Conservation (phyloP, 805 yeast genomes). For the Candida krabiensis region DNA sequence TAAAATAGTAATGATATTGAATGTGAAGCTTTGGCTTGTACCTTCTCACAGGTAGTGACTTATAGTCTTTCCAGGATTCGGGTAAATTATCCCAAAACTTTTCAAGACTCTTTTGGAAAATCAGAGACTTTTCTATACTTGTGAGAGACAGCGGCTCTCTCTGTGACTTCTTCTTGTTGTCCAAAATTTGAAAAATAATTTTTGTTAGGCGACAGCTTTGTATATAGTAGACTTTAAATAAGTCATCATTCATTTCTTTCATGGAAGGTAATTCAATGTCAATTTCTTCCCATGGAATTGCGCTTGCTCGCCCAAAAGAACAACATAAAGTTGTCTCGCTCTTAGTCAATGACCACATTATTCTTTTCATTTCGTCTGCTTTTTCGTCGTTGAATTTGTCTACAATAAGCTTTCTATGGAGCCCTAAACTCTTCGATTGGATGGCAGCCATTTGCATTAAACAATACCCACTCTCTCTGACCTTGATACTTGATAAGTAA, state of each 20-base stretch:
- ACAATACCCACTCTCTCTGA: slow-evolving; percentile 50
- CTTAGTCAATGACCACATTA: slow-evolving; percentile 47
- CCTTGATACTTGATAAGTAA: slow-evolving; percentile 43
- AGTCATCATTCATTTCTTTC: slow-evolving; percentile 30
- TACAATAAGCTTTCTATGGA: slow-evolving; percentile 41
- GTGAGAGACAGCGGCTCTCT: slow-evolving; percentile 40
- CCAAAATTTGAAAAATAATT: slow-evolving; percentile 40
- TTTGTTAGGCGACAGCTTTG: slow-evolving; percentile 37
- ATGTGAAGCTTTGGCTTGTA: slow-evolving; percentile 43
- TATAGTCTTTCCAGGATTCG: slow-evolving; percentile 32
- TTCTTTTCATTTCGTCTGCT: slow-evolving; percentile 40
- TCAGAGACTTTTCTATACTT: slow-evolving; percentile 41
- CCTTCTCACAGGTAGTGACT: slow-evolving; percentile 33
- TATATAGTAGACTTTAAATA: slow-evolving; percentile 33
- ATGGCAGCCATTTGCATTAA: slow-evolving; percentile 46
- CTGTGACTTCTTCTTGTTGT: slow-evolving; percentile 36
- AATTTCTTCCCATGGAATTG: slow-evolving; percentile 44
- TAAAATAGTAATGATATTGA: slow-evolving; percentile 41
- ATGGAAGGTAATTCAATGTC: slow-evolving; percentile 40
- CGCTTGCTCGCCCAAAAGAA: slow-evolving; percentile 46
- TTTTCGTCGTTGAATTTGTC: slow-evolving; percentile 34
- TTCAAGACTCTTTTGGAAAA: slow-evolving; percentile 35
- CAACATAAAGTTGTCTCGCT: slow-evolving; percentile 41
- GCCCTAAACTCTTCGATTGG: slow-evolving; percentile 49
- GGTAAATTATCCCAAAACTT: slow-evolving; percentile 37